Percentiles rank a stretch among this genome's conserved stretches.
Conservation (phyloP, 1,284 basidiomycete genomes). For the Cryptococcus jaspeensis region DNA sequence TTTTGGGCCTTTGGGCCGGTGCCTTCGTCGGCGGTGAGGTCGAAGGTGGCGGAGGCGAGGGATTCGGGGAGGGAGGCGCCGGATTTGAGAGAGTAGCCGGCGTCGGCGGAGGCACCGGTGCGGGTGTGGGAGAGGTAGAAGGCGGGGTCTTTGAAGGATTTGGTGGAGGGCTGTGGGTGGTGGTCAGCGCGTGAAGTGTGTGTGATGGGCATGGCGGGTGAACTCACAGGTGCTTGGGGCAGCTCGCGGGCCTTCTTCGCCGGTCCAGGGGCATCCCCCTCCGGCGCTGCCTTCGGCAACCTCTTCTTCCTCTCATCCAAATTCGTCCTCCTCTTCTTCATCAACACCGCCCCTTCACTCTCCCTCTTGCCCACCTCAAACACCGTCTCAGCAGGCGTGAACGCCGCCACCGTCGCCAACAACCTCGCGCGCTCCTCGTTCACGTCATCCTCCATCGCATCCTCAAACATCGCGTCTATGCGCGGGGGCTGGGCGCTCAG, state of each 20-base stretch:
- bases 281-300: neutral
- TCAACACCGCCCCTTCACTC: slow-evolving; percentile 67
- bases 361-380: slow-evolving; percentile 82
- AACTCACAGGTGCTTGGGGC: neutral
- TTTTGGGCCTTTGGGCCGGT: slow-evolving; percentile 64
- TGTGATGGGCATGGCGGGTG: too few relatives aligned
- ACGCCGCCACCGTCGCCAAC: slow-evolving; percentile 73
- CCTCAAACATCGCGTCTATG: slow-evolving; percentile 4
- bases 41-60: slow-evolving; percentile 75
- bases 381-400: slow-evolving; percentile 85
- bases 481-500: slow-evolving; percentile 13
- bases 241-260: neutral
- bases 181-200: neutral
- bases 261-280: neutral
- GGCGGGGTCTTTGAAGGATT: slow-evolving; percentile 69
- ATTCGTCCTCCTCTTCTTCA: slow-evolving; percentile 78
- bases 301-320: slow-evolving; percentile 55
- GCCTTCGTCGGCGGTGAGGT: slow-evolving; percentile 79
- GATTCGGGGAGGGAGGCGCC: slow-evolving; percentile 82
- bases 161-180: slow-evolving; percentile 1
- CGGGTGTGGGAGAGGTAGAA: slow-evolving; percentile 93
- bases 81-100: slow-evolving; percentile 83
- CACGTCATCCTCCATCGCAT: slow-evolving; percentile 5
- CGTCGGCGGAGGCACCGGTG: slow-evolving; percentile 78
- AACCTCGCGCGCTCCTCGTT: slow-evolving; percentile 46